phyloP scores from a whole-genome alignment of 495 filamentous ascomycete genomes.

The Tuber calosporum region DNA sequence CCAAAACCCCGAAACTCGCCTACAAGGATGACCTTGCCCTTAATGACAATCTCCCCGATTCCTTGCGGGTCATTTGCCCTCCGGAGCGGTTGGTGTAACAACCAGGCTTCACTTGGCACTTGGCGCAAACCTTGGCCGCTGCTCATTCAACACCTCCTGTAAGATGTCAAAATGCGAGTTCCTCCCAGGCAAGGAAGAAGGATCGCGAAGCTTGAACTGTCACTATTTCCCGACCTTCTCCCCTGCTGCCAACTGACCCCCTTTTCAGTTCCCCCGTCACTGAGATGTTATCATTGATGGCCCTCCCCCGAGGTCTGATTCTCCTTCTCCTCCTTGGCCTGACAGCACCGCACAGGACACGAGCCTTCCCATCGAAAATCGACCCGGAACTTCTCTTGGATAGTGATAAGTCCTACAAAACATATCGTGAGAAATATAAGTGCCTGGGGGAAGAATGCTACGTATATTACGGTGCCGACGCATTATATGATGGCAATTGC shows the following conservation, averaged over 20 bases:
- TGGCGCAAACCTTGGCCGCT: not conserved
- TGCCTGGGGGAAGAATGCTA: not conserved
- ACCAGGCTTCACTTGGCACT: not conserved
- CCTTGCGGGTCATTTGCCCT: not conserved
- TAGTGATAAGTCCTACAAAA: not conserved
- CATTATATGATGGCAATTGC: not conserved
- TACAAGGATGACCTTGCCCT: not conserved
- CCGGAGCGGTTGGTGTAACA: not conserved
- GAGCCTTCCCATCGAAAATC: not conserved
- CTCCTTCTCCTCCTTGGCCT: not conserved
- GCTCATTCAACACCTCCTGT: slow-evolving; percentile 3
- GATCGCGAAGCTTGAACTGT: not conserved
- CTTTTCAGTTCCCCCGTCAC: not conserved
- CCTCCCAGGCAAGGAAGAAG: not conserved
- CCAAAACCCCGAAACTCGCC: not conserved
- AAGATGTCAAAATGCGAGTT: not conserved
- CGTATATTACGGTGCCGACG: not conserved
- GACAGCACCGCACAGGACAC: not conserved
- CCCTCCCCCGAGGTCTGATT: not conserved
- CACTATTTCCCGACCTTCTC: not conserved
- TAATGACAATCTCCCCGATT: not conserved
- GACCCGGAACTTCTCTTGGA: not conserved
- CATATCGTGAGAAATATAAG: not conserved
- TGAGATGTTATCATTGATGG: not conserved
- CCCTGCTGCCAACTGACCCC: not conserved